Conservation (phyloP, 23 red algal species). For the Pyropia yezoensis region DNA sequence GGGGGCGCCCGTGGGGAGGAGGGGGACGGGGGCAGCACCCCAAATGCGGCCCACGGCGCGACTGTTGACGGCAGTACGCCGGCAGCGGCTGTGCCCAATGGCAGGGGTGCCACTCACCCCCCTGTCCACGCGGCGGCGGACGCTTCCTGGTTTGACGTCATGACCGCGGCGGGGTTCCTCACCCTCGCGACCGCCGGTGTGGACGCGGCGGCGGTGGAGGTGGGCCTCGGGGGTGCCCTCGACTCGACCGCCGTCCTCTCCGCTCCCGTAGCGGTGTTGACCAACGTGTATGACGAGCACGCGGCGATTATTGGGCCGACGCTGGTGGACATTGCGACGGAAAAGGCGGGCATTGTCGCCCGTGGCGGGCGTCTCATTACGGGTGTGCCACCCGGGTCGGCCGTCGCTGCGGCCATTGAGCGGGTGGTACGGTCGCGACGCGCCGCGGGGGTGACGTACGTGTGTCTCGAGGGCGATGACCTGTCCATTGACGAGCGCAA, state of each 20-base stretch:
- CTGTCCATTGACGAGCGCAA: conserved; percentile 45
- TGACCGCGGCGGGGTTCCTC: conserved; percentile 69
- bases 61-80: no score
- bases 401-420: conserved; percentile 26
- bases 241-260: conserved; percentile 87
- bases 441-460: background rate
- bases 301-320: conserved; percentile 83
- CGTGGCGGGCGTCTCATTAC: conserved; percentile 24
- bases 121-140: background rate
- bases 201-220: conserved; percentile 82
- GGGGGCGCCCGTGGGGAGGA: no score
- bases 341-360: conserved; percentile 92
- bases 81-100: no score
- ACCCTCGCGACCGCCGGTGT: conserved; percentile 35
- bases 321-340: conserved; percentile 78
- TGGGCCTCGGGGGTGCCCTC: conserved; percentile 77
- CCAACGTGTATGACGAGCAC: conserved; percentile 86
- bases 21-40: background rate
- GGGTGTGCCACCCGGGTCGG: conserved; percentile 19
- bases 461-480: background rate
- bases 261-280: conserved; percentile 66
- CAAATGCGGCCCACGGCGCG: no score
- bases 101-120: background rate
- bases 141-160: conserved; percentile 89
- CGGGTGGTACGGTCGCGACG: conserved; percentile 6